Conservation (phyloP, 108 stramenopile species). For the Cyclostephanos tholiformis region DNA sequence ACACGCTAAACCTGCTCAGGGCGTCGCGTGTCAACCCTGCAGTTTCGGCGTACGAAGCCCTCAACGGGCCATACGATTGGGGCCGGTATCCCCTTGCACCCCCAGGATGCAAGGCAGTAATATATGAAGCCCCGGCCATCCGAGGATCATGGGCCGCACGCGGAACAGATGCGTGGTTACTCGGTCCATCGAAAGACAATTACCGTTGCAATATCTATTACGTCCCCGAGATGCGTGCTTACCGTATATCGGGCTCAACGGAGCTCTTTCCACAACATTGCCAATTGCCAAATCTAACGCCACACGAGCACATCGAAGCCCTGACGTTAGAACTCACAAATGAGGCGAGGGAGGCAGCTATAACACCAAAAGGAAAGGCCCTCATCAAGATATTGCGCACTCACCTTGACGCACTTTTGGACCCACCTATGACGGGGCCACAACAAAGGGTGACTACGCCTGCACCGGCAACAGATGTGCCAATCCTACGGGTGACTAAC, state of each 20-base stretch:
- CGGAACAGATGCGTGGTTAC: slow-evolving; percentile 26
- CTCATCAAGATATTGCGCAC: too few species aligned
- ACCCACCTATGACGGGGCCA: too few species aligned
- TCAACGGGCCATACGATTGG: slow-evolving; percentile 39
- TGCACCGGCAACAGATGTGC: too few species aligned
- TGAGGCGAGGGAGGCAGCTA: not conserved
- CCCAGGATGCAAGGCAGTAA: slow-evolving; percentile 36
- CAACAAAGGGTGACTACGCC: too few species aligned
- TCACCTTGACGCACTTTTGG: too few species aligned
- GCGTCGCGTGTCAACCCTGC: slow-evolving; percentile 42
- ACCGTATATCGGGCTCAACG: slow-evolving; percentile 16
- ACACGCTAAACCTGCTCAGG: slow-evolving; percentile 45
- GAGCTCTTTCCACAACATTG: slow-evolving; percentile 15
- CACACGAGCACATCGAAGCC: too few species aligned
- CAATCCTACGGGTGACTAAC: too few species aligned
- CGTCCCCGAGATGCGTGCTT: slow-evolving; percentile 24
- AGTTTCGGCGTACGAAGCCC: slow-evolving; percentile 20
- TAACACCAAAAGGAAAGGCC: slow-evolving; percentile 6
- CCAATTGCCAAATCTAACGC: slow-evolving; percentile 7
- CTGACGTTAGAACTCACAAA: too few species aligned
- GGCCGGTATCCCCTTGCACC: slow-evolving; percentile 55
- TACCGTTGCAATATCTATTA: slow-evolving; percentile 25
- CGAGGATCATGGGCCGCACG: slow-evolving; percentile 20
- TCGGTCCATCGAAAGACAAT: slow-evolving; percentile 19
- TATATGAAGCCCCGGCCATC: too few species aligned